Percentiles rank a stretch among this genome's conserved stretches.
Conservation (phyloP, 805 yeast genomes). For the Kluyveromyces aestuarii region DNA sequence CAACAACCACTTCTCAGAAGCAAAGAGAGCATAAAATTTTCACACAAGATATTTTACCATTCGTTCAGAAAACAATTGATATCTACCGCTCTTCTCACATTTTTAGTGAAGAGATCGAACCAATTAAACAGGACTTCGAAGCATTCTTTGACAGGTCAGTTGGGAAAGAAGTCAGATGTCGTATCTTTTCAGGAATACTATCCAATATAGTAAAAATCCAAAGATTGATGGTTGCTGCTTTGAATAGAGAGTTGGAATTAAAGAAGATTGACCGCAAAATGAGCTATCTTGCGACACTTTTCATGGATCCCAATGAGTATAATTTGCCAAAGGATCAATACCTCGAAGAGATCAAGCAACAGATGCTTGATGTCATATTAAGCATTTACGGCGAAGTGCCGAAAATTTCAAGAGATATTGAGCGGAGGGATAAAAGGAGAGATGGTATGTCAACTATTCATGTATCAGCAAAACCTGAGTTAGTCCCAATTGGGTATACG, state of each 20-base stretch:
- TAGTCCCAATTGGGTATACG: conserved; percentile 12
- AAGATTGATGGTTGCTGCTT: conserved; percentile 15
- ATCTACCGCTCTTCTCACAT: conserved; percentile 13
- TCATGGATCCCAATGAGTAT: conserved; percentile 14
- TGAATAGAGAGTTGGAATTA: conserved; percentile 18
- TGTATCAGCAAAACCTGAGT: background rate
- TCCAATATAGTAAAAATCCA: conserved; percentile 13
- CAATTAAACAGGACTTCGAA: conserved; percentile 9
- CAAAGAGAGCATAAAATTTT: conserved; percentile 12
- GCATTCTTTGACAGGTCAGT: conserved; percentile 5
- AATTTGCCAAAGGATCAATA: conserved; percentile 10
- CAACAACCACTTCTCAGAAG: conserved; percentile 11
- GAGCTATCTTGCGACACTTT: conserved; percentile 13
- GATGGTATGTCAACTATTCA: background rate
- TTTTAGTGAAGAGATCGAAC: conserved; percentile 13
- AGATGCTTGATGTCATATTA: conserved; percentile 11
- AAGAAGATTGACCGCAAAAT: conserved; percentile 11
- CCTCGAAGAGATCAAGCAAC: conserved; percentile 8
- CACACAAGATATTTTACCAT: conserved; percentile 15
- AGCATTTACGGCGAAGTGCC: conserved; percentile 8
- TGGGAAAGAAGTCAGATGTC: conserved; percentile 7
- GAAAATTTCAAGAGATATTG: conserved; percentile 3
- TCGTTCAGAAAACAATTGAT: conserved; percentile 12
- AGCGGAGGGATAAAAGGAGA: background rate
- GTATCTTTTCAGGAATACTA: conserved; percentile 10